phyloP scores from a whole-genome alignment of 1,139 yeast genomes.

The Kodamaea derodonti region DNA sequence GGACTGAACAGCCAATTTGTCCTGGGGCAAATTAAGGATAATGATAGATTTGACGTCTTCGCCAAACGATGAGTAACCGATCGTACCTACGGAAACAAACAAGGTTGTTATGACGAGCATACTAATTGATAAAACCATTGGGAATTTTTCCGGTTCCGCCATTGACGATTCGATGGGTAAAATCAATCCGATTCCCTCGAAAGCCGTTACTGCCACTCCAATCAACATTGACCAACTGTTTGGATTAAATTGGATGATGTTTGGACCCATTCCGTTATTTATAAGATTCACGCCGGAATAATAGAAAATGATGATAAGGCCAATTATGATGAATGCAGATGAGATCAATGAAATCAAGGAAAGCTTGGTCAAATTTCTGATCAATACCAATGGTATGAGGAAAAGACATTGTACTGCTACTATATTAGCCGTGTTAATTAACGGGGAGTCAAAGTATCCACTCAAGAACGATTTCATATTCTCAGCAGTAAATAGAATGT shows the following conservation, averaged over 20 bases:
- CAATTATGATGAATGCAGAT: slow-evolving; percentile 60
- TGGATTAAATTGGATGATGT: slow-evolving; percentile 49
- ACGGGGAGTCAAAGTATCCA: slow-evolving; percentile 6
- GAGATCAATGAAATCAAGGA: slow-evolving; percentile 67
- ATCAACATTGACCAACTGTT: slow-evolving; percentile 68
- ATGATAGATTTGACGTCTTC: slow-evolving; percentile 63
- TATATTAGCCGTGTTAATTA: slow-evolving; percentile 26
- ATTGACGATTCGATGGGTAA: slow-evolving; percentile 76
- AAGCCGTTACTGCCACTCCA: slow-evolving; percentile 79
- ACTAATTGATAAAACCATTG: slow-evolving; percentile 57
- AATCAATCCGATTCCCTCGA: slow-evolving; percentile 73
- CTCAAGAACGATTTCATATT: slow-evolving; percentile 50
- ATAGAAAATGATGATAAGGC: slow-evolving; percentile 59
- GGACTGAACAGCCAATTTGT: slow-evolving; percentile 55
- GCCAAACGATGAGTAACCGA: slow-evolving; percentile 72
- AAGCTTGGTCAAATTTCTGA: slow-evolving; percentile 67
- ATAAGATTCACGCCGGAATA: slow-evolving; percentile 49
- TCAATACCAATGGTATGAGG: slow-evolving; percentile 64
- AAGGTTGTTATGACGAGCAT: slow-evolving; percentile 56
- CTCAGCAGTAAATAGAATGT: slow-evolving; percentile 68
- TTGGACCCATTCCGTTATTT: slow-evolving; percentile 47
- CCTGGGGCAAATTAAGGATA: slow-evolving; percentile 66
- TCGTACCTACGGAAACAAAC: slow-evolving; percentile 58
- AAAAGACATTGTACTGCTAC: slow-evolving; percentile 55
- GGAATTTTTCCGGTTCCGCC: slow-evolving; percentile 69